Conservation (phyloP, 768 basidiomycete genomes). For the Astraeus odoratus region DNA sequence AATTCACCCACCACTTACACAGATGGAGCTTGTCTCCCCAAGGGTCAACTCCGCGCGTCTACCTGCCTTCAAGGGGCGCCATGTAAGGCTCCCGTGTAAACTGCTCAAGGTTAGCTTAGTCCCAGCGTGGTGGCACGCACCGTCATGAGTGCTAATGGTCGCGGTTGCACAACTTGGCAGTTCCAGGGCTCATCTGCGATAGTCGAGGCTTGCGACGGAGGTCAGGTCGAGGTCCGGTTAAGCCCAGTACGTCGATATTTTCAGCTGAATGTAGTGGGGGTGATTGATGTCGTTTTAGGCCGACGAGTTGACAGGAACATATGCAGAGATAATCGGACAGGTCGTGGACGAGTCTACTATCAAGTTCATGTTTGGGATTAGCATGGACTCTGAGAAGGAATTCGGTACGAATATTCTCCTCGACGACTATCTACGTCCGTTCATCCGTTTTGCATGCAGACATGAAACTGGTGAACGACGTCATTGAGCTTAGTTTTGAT, state of each 20-base stretch:
- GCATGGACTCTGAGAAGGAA: constrained; percentile 45
- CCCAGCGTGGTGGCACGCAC: not conserved
- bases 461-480: constrained; percentile 55
- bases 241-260: constrained; percentile 32
- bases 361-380: constrained; percentile 44
- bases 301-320: constrained; percentile 43
- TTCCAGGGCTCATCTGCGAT: constrained; percentile 39
- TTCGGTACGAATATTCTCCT: constrained; percentile 48
- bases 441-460: constrained; percentile 32
- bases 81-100: constrained; percentile 57
- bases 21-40: constrained; percentile 33
- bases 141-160: not conserved
- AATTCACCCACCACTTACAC: no score
- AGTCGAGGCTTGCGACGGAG: constrained; percentile 64
- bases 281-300: constrained; percentile 27
- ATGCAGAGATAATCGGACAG: constrained; percentile 61
- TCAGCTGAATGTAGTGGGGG: not conserved
- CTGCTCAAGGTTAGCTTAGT: constrained; percentile 47
- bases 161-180: constrained; percentile 16
- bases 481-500: constrained; percentile 55
- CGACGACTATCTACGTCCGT: not conserved
- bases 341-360: constrained; percentile 50
- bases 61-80: constrained; percentile 42
- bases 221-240: constrained; percentile 45
- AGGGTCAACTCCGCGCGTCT: constrained; percentile 62